Evolutionary conservation across 306 rosid genomes (phyloP).

Genomic region (Albizia julibrissin): DNA sequence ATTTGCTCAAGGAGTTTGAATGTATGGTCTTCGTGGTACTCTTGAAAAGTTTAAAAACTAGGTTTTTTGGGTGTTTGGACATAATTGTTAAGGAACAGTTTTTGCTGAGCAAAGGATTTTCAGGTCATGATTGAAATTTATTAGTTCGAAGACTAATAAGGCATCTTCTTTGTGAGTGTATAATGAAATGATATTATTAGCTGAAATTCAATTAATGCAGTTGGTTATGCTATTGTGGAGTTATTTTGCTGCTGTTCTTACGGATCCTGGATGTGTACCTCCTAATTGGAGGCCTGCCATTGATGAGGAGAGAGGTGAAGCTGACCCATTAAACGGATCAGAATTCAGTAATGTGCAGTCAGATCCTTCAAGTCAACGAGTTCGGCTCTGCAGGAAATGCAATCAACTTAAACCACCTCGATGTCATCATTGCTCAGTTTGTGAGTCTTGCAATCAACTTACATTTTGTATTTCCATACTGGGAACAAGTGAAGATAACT

Average conservation of each 20-base stretch:
- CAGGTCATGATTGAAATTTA: neutral
- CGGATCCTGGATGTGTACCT: slow-evolving; percentile 93
- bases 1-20: neutral
- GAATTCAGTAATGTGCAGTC: slow-evolving; percentile 55
- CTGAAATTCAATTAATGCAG: slow-evolving; percentile 53
- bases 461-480: neutral
- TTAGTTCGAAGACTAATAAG: neutral
- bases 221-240: slow-evolving; percentile 96
- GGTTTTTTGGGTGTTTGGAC: neutral
- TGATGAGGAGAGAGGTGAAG: slow-evolving; percentile 95
- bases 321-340: slow-evolving; percentile 70
- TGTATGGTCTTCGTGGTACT: neutral
- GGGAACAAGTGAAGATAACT: slow-evolving; percentile 8
- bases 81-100: neutral
- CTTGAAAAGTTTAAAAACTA: neutral
- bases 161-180: slow-evolving; percentile 13
- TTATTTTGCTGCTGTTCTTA: slow-evolving; percentile 90
- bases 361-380: slow-evolving; percentile 45
- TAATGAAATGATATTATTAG: slow-evolving; percentile 24
- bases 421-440: slow-evolving; percentile 93
- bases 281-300: slow-evolving; percentile 87
- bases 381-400: slow-evolving; percentile 76
- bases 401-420: slow-evolving; percentile 77
- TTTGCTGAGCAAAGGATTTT: slow-evolving; percentile 1
- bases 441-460: slow-evolving; percentile 53